Percentiles rank a stretch among this genome's conserved stretches.
phyloP scores from a whole-genome alignment of 768 basidiomycete species.

The Cyathus striatus region DNA sequence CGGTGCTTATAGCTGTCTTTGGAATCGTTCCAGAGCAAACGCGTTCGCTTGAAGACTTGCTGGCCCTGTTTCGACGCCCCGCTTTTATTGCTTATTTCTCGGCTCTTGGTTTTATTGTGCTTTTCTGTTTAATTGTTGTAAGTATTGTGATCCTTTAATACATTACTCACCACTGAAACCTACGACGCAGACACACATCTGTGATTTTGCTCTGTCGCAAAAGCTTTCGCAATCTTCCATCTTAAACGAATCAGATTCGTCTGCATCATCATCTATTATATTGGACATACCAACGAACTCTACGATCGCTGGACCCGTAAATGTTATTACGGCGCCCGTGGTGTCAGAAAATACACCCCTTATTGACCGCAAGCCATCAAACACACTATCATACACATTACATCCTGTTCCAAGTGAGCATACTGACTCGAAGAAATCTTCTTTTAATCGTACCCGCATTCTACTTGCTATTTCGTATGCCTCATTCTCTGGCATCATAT shows the following conservation, averaged over 20 bases:
- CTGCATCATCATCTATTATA: conserved; percentile 25
- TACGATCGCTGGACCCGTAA: conserved; percentile 26
- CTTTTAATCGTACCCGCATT: conserved; percentile 44
- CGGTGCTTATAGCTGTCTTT: conserved; percentile 85
- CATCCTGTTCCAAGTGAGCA: conserved; percentile 11
- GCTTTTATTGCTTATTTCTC: conserved; percentile 82
- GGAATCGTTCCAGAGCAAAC: conserved; percentile 89
- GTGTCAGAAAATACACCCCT: conserved; percentile 57
- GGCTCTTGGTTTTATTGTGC: conserved; percentile 54
- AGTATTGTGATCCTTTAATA: conserved; percentile 19
- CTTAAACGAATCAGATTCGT: conserved; percentile 17
- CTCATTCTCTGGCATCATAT: conserved; percentile 81
- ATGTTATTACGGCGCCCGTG: conserved; percentile 23
- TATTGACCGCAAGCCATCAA: conserved; percentile 33
- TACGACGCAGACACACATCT: conserved; percentile 62
- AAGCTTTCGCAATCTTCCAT: conserved; percentile 19
- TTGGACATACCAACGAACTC: conserved; percentile 33
- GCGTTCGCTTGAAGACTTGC: conserved; percentile 80
- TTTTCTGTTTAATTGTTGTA: conserved; percentile 59
- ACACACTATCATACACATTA: conserved; percentile 18
- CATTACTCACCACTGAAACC: background rate
- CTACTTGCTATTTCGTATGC: conserved; percentile 81
- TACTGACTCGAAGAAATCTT: conserved; percentile 12
- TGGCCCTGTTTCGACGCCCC: conserved; percentile 68
- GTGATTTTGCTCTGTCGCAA: conserved; percentile 57